These are phyloP conservation scores for Boechera stricta DNA, from an alignment of 345 rosid species.

Conservation along the genomic window DNA sequence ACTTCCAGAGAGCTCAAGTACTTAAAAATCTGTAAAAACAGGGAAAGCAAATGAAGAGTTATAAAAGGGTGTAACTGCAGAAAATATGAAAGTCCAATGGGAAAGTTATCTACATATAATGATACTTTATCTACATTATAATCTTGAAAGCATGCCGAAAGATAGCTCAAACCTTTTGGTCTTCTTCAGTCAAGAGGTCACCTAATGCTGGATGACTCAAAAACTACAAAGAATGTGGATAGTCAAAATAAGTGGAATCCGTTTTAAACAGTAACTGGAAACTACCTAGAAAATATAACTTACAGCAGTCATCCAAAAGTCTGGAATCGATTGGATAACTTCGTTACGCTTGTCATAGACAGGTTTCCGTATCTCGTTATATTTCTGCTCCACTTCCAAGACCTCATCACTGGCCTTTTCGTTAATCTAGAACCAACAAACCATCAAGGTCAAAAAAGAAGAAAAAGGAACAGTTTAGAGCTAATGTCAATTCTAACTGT, in stretches of 20 bases:
- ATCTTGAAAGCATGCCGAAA: background rate
- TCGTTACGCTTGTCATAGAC: slow-evolving; percentile 84
- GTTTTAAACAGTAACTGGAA: background rate
- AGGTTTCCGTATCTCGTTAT: slow-evolving; percentile 80
- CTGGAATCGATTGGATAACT: slow-evolving; percentile 76
- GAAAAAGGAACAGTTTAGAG: background rate
- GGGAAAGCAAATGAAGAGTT: background rate
- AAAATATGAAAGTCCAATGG: background rate
- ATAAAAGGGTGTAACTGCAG: background rate
- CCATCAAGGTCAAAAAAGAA: background rate
- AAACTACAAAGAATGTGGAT: slow-evolving; percentile 55
- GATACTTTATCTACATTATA: background rate
- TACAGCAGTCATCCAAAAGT: slow-evolving; percentile 95
- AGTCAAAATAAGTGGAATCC: slow-evolving; percentile 2
- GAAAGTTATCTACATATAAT: background rate
- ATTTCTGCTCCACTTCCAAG: slow-evolving; percentile 90
- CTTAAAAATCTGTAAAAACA: slow-evolving; percentile 67
- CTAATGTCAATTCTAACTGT: background rate
- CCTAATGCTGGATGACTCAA: slow-evolving; percentile 90
- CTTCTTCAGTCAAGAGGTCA: slow-evolving; percentile 81
- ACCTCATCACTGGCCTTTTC: slow-evolving; percentile 95
- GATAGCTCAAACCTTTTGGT: slow-evolving; percentile 71
- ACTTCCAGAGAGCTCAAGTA: slow-evolving; percentile 74
- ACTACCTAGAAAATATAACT: slow-evolving; percentile 39
- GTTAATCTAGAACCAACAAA: slow-evolving; percentile 59